Evolutionary conservation across 2,329 filamentous ascomycete genomes (phyloP).

Genomic region (Chalaropsis thielavioides): DNA sequence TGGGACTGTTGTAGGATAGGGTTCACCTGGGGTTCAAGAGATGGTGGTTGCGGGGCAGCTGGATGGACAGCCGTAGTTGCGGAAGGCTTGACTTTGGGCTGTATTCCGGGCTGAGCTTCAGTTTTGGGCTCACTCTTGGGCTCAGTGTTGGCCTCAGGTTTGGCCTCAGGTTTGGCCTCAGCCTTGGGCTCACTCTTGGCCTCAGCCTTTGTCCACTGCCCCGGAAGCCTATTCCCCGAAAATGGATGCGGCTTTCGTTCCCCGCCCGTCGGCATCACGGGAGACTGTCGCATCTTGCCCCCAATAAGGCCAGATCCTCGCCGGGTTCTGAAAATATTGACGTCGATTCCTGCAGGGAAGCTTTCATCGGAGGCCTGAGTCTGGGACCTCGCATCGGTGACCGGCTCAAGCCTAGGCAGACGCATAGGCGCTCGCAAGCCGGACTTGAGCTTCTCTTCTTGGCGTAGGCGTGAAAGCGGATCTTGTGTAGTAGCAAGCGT

Average conservation of each 20-base stretch:
- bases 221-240: conserved; percentile 15
- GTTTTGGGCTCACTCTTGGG: not conserved
- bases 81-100: conserved; percentile 26
- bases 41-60: not conserved
- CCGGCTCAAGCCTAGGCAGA: conserved; percentile 14
- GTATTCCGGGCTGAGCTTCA: conserved; percentile 28
- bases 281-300: not conserved
- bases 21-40: conserved; percentile 7
- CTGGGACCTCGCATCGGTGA: not conserved
- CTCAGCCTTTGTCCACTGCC: conserved; percentile 5
- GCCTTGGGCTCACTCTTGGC: not conserved
- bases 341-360: conserved; percentile 3
- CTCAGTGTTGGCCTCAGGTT: too few species aligned
- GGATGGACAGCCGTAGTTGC: not conserved
- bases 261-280: not conserved
- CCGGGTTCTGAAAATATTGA: conserved; percentile 16
- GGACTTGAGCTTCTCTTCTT: conserved; percentile 13
- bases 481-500: conserved; percentile 7
- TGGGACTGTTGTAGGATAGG: conserved; percentile 32
- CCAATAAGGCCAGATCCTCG: conserved; percentile 10
- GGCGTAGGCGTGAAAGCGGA: conserved; percentile 12
- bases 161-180: not conserved
- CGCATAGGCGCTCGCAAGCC: conserved; percentile 9
- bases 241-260: conserved; percentile 16
- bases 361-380: not conserved